These are phyloP conservation scores for Cladorrhinum samala DNA, from an alignment of 495 filamentous ascomycete genomes.

Conservation along the genomic window DNA sequence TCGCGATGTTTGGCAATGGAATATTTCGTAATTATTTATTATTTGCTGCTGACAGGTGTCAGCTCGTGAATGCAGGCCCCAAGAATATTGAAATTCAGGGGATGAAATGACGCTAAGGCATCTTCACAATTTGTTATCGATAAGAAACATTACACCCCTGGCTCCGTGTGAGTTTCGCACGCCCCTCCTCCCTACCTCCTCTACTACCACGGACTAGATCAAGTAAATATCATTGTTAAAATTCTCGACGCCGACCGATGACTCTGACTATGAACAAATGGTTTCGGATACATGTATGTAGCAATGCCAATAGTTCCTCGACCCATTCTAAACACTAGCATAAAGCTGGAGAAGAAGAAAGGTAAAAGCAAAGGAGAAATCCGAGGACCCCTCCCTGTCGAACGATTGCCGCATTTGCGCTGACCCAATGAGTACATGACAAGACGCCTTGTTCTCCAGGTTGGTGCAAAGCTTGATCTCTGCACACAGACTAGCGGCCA, in stretches of 20 bases:
- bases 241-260: too few species aligned
- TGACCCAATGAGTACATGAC: slow-evolving; percentile 23
- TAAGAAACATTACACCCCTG: neutral
- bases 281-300: too few species aligned
- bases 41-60: slow-evolving; percentile 4
- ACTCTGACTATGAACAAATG: too few species aligned
- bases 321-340: slow-evolving; percentile 7
- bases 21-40: neutral
- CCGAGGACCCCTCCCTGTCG: slow-evolving; percentile 13
- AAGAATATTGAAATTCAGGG: neutral
- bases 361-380: slow-evolving; percentile 1
- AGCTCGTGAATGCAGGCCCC: slow-evolving; percentile 2
- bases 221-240: too few species aligned
- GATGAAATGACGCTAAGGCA: neutral
- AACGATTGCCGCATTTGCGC: slow-evolving; percentile 19
- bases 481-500: slow-evolving; percentile 95
- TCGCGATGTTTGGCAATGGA: neutral
- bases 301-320: slow-evolving; percentile 3
- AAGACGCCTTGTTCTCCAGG: slow-evolving; percentile 40
- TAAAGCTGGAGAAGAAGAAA: slow-evolving; percentile 12
- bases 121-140: neutral
- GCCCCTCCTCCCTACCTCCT: too few species aligned
- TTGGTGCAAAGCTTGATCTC: slow-evolving; percentile 53
- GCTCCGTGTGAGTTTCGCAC: neutral
- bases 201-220: too few species aligned